Percentiles rank a stretch among this genome's conserved stretches.
Conservation (phyloP, 257 asterid genomes). For the Voacanga thouarsii region DNA sequence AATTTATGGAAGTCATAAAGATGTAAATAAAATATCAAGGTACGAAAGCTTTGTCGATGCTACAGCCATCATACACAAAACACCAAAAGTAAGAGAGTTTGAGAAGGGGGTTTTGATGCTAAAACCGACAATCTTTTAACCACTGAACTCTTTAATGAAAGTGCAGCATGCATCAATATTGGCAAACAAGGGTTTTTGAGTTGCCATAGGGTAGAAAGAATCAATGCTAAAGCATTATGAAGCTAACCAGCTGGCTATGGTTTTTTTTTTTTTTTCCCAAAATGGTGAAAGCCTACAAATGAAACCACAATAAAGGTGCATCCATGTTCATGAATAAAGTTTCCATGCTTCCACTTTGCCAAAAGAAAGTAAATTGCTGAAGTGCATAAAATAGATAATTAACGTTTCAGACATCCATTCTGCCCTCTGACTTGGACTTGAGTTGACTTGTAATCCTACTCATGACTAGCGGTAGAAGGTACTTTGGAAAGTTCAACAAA, state of each 20-base stretch:
- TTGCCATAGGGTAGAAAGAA: not conserved
- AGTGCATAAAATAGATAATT: not conserved
- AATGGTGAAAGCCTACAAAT: not conserved
- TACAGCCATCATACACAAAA: not conserved
- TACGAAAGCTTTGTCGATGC: not conserved
- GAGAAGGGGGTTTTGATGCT: not conserved
- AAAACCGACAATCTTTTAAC: not conserved
- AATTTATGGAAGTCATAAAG: not conserved
- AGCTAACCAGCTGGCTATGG: not conserved
- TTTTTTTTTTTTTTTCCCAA: not conserved
- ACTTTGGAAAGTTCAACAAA: conserved; percentile 1
- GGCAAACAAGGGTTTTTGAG: not conserved
- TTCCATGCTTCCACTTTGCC: not conserved
- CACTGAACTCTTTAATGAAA: not conserved
- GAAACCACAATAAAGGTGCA: not conserved
- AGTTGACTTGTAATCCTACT: not conserved
- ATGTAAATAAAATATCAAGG: too few species aligned
- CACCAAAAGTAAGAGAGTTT: not conserved
- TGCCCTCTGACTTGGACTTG: not conserved
- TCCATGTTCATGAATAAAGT: not conserved
- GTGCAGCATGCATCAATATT: not conserved
- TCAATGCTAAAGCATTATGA: not conserved
- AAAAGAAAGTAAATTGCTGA: not conserved
- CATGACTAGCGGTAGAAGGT: not conserved
- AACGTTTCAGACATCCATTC: not conserved